Evolutionary conservation across 1,139 yeast genomes (phyloP).

Genomic region (Geotrichum reessii): DNA sequence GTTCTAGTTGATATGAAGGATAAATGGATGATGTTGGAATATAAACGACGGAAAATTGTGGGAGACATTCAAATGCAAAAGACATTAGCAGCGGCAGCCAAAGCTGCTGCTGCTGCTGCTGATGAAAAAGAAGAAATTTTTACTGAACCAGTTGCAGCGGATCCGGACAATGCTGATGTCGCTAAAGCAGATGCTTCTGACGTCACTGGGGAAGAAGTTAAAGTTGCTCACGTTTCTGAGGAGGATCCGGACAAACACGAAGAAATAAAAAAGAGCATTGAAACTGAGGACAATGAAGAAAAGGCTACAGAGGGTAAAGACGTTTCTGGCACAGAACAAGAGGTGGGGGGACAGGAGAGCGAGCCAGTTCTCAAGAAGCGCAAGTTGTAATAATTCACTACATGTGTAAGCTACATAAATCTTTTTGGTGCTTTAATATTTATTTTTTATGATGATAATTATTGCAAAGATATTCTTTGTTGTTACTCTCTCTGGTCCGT

Average conservation of each 20-base stretch:
- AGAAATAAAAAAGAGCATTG: background rate
- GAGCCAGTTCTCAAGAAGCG: background rate
- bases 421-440: too few relatives aligned
- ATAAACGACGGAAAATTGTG: background rate
- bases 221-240: too few relatives aligned
- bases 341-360: too few relatives aligned
- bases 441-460: too few relatives aligned
- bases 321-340: background rate
- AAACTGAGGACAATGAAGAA: background rate
- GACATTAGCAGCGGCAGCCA: background rate
- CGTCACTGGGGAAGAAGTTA: too few relatives aligned
- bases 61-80: background rate
- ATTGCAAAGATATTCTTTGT: too few relatives aligned
- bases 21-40: conserved; percentile 3
- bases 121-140: background rate
- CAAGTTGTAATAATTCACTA: background rate
- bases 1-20: background rate
- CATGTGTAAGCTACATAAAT: too few relatives aligned
- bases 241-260: too few relatives aligned
- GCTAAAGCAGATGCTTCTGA: too few relatives aligned
- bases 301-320: background rate
- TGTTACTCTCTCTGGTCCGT: too few relatives aligned
- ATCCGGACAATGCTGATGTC: background rate
- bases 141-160: background rate
- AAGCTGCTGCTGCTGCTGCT: background rate